Conservation (phyloP, 2,329 filamentous ascomycete genomes). For the Pseudogymnoascus sp. region DNA sequence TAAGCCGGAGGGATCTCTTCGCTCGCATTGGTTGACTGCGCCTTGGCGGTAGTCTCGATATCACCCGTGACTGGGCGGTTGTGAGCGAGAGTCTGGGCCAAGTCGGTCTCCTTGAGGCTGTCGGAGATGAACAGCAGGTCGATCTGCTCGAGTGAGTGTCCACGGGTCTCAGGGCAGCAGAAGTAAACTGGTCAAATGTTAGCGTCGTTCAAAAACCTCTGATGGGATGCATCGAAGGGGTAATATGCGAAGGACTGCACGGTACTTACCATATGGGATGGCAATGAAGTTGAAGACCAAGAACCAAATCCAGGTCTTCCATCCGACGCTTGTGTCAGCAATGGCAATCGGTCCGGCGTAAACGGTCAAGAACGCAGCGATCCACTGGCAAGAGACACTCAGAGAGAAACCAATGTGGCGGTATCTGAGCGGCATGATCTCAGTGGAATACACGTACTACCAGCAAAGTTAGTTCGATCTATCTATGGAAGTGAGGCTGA, state of each 20-base stretch:
- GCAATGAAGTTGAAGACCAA: constrained; percentile 28
- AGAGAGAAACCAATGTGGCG: constrained; percentile 30
- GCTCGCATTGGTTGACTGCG: background rate
- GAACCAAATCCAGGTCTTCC: constrained; percentile 31
- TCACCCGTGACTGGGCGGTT: background rate
- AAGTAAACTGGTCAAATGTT: constrained; percentile 22
- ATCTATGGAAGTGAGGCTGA: background rate
- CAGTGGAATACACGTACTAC: constrained; percentile 29
- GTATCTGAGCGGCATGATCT: constrained; percentile 31
- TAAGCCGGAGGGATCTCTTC: background rate
- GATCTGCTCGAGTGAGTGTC: constrained; percentile 25
- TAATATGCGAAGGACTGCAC: background rate
- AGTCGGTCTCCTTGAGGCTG: background rate
- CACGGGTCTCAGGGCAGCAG: constrained; percentile 25
- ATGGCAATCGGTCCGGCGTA: constrained; percentile 31
- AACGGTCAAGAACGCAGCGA: constrained; percentile 31
- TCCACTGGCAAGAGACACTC: constrained; percentile 28
- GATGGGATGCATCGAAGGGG: background rate
- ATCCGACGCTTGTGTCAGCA: constrained; percentile 23
- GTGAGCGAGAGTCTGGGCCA: background rate
- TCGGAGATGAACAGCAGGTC: background rate
- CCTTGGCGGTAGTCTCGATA: background rate
- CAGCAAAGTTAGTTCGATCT: background rate
- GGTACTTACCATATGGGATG: constrained; percentile 20
- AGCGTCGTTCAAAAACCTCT: constrained; percentile 21